phyloP scores from a whole-genome alignment of 129 eudicot genomes.

The Flaveria bidentis region DNA sequence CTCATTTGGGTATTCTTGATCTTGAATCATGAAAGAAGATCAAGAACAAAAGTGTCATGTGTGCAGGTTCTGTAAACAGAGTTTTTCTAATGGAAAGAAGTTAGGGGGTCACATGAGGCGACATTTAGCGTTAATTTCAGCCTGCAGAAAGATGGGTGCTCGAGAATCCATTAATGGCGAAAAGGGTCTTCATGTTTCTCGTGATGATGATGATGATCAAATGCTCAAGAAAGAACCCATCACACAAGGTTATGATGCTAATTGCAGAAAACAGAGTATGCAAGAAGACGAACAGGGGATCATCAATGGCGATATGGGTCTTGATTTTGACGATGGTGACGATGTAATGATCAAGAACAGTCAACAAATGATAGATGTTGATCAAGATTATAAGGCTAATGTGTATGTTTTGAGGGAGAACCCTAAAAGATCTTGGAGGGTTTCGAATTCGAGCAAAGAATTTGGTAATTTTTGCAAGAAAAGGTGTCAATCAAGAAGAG shows the following conservation, averaged over 20 bases:
- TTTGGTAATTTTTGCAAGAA: constrained; percentile 41
- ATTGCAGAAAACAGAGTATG: constrained; percentile 21
- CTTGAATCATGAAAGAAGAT: constrained; percentile 40
- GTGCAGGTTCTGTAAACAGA: constrained; percentile 59
- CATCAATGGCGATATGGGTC: constrained; percentile 19
- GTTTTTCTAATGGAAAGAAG: constrained; percentile 60
- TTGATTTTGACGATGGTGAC: not conserved
- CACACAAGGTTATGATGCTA: constrained; percentile 31
- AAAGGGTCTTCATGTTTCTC: constrained; percentile 23
- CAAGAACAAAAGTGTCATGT: constrained; percentile 42
- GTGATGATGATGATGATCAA: not conserved
- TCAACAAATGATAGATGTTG: constrained; percentile 30
- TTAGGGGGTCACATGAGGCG: constrained; percentile 90
- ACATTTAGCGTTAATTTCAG: constrained; percentile 59
- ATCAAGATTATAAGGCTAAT: constrained; percentile 29
- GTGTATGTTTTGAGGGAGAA: constrained; percentile 58
- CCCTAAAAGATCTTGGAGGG: constrained; percentile 75
- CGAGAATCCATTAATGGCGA: constrained; percentile 5
- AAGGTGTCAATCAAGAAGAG: constrained; percentile 53
- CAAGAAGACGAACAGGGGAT: constrained; percentile 20
- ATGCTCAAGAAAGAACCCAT: constrained; percentile 11
- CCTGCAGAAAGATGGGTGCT: constrained; percentile 38
- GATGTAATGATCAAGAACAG: constrained; percentile 32
- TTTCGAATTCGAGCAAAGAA: constrained; percentile 31
- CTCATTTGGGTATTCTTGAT: constrained; percentile 34